These are phyloP conservation scores for Chenopodium berlandieri DNA, from an alignment of 148 eudicot genomes.

Conservation along the genomic window DNA sequence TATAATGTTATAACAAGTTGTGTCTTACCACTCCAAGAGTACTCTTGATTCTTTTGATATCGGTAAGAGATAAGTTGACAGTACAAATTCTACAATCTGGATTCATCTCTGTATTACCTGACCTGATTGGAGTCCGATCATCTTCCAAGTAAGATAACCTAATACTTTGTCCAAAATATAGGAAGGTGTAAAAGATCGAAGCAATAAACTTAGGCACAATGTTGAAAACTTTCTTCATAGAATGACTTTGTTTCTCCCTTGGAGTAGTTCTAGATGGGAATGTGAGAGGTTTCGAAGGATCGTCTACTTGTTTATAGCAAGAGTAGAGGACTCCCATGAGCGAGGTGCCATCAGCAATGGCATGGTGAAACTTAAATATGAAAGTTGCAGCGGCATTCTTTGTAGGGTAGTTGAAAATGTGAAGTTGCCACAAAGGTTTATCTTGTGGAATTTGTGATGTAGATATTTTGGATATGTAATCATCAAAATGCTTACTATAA, in stretches of 20 bases:
- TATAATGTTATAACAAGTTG: neutral
- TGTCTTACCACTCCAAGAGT: constrained; percentile 41
- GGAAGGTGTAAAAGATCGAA: constrained; percentile 10
- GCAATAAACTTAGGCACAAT: constrained; percentile 5
- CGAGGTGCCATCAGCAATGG: constrained; percentile 22
- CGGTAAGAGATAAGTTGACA: constrained; percentile 26
- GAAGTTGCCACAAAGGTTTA: constrained; percentile 35
- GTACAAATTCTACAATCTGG: constrained; percentile 19
- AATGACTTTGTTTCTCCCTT: neutral
- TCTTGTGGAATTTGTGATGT: constrained; percentile 17
- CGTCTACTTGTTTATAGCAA: constrained; percentile 6
- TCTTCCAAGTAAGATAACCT: constrained; percentile 22
- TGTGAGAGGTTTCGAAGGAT: constrained; percentile 21
- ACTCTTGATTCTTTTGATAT: constrained; percentile 33
- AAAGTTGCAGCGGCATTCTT: constrained; percentile 18
- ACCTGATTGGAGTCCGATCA: constrained; percentile 35
- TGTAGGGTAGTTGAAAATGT: constrained; percentile 29
- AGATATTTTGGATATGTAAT: constrained; percentile 26
- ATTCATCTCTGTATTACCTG: constrained; percentile 23
- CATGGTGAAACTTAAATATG: constrained; percentile 29
- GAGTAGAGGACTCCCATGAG: constrained; percentile 22
- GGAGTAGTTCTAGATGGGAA: constrained; percentile 19
- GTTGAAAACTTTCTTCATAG: neutral
- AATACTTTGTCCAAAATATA: constrained; percentile 26
- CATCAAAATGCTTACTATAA: constrained; percentile 18